A percentile compares a stretch with the other conserved stretches of the same genome.
phyloP scores from a whole-genome alignment of 2,329 filamentous ascomycete species.

The Xylariaceae sp. region DNA sequence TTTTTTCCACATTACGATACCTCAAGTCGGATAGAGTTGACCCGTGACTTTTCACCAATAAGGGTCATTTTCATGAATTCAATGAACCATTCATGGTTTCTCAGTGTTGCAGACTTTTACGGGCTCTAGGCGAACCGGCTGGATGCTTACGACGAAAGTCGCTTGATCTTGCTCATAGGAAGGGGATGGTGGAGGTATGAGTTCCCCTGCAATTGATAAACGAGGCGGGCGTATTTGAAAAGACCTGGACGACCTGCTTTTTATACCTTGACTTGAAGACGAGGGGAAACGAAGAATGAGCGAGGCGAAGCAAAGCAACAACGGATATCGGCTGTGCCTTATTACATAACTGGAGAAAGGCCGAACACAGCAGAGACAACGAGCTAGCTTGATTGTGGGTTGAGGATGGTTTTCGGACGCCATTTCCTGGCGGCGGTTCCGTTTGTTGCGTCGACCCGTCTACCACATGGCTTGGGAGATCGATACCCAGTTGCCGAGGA shows the following conservation, averaged over 20 bases:
- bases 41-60: conserved; percentile 27
- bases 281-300: neutral
- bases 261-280: conserved; percentile 14
- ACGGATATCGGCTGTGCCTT: conserved; percentile 1
- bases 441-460: conserved; percentile 6
- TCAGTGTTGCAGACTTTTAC: conserved; percentile 20
- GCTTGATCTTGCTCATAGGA: conserved; percentile 15
- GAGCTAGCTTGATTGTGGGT: conserved; percentile 19
- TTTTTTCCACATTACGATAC: conserved; percentile 40
- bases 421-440: conserved; percentile 9
- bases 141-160: conserved; percentile 14
- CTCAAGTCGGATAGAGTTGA: conserved; percentile 34
- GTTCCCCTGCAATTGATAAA: neutral
- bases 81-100: conserved; percentile 25
- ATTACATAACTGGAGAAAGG: conserved; percentile 7
- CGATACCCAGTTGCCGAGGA: neutral
- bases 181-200: neutral
- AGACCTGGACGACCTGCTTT: conserved; percentile 18
- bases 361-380: neutral
- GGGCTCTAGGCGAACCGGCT: conserved; percentile 14
- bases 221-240: conserved; percentile 1
- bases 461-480: conserved; percentile 1
- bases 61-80: conserved; percentile 25
- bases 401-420: conserved; percentile 19
- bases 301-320: neutral